Evolutionary conservation across 2,329 filamentous ascomycete species (phyloP).

Genomic region (Hortaea sp.): DNA sequence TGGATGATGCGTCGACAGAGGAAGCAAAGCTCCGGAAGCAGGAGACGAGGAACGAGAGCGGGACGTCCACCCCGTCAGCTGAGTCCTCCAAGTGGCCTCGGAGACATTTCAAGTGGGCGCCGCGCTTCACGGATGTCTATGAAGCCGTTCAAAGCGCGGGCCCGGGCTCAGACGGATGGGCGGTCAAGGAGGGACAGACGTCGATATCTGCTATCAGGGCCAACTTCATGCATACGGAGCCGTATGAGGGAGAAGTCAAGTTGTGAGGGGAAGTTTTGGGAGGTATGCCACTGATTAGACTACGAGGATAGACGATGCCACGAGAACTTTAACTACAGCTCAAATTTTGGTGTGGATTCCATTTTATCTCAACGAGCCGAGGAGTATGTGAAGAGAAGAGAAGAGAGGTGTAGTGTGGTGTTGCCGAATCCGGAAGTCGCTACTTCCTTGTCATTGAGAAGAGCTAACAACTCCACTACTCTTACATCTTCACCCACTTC

Average conservation of each 20-base stretch:
- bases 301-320: neutral
- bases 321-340: no score
- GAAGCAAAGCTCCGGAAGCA: conserved; percentile 65
- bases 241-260: conserved; percentile 63
- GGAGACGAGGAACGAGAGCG: conserved; percentile 33
- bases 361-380: no score
- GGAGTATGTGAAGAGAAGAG: no score
- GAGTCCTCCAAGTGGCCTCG: conserved; percentile 51
- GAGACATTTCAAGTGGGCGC: conserved; percentile 92
- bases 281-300: neutral
- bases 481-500: no score
- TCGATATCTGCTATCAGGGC: conserved; percentile 85
- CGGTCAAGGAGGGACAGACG: conserved; percentile 75
- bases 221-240: conserved; percentile 74
- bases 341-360: no score
- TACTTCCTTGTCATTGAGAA: no score
- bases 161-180: conserved; percentile 88
- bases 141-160: conserved; percentile 69
- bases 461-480: no score
- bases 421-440: no score
- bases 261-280: conserved; percentile 40
- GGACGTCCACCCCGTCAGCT: conserved; percentile 15
- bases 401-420: no score
- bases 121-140: conserved; percentile 76
- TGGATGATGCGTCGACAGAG: conserved; percentile 49